Percentiles rank a stretch among this genome's conserved stretches.
phyloP scores from a whole-genome alignment of 2,329 filamentous ascomycete genomes.

The Penicillium aurantiogriseum region DNA sequence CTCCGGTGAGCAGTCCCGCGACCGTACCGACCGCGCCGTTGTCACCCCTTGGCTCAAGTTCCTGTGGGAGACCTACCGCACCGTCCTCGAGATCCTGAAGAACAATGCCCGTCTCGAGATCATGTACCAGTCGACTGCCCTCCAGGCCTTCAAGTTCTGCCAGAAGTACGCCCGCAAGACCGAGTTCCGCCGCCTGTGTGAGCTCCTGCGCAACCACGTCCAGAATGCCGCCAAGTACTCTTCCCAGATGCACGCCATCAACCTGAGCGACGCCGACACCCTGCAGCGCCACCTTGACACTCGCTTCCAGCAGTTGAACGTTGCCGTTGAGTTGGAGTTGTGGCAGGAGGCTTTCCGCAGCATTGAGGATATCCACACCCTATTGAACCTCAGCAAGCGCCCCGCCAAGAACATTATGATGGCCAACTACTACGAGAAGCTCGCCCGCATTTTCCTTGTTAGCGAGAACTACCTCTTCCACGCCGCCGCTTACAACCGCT shows the following conservation, averaged over 20 bases:
- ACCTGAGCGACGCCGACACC: constrained; percentile 95
- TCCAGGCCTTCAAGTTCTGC: constrained; percentile 98
- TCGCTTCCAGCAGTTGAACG: constrained; percentile 96
- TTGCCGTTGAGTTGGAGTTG: constrained; percentile 93
- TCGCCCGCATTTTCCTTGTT: constrained; percentile 96
- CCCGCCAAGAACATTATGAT: constrained; percentile 99
- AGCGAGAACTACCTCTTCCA: constrained; percentile 99
- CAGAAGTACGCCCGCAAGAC: constrained; percentile 98
- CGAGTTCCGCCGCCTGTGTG: constrained; percentile 96
- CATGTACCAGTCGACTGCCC: constrained; percentile 96
- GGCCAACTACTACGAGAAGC: constrained; percentile 99
- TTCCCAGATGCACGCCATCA: constrained; percentile 98
- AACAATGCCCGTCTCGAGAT: constrained; percentile 98
- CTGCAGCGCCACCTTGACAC: constrained; percentile 96
- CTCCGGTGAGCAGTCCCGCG: constrained; percentile 94
- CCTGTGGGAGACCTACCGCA: constrained; percentile 98
- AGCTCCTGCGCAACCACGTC: constrained; percentile 96
- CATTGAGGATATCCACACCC: constrained; percentile 97
- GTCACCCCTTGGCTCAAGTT: constrained; percentile 99
- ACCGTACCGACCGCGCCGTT: constrained; percentile 95
- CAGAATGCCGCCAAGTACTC: constrained; percentile 99
- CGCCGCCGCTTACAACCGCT: constrained; percentile 93
- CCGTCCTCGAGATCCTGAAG: constrained; percentile 95
- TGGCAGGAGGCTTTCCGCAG: constrained; percentile 99
- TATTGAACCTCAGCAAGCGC: constrained; percentile 95